phyloP scores from a whole-genome alignment of 2,329 filamentous ascomycete genomes.

The Fusarium sambucinum region DNA sequence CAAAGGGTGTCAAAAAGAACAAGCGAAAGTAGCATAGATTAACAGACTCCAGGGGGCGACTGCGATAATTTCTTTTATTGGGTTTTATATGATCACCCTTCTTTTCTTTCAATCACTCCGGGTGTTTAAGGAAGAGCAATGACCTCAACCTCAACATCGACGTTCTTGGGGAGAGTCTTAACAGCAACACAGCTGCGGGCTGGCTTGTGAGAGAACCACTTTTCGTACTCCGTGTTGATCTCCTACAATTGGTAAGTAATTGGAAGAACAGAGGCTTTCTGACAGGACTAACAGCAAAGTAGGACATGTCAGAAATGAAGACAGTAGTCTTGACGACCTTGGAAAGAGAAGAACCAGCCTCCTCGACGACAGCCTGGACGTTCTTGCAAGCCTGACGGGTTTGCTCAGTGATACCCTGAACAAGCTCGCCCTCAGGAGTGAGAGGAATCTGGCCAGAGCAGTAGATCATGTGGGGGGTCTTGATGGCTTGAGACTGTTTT shows the following conservation, averaged over 20 bases:
- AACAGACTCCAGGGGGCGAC: background rate
- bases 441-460: constrained; percentile 80
- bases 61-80: constrained; percentile 1
- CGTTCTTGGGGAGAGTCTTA: constrained; percentile 87
- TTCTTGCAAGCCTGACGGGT: constrained; percentile 77
- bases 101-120: background rate
- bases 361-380: constrained; percentile 84
- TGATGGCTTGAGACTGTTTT: constrained; percentile 72
- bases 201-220: constrained; percentile 86
- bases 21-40: background rate
- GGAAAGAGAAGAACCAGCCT: constrained; percentile 80
- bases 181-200: constrained; percentile 92
- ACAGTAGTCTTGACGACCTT: constrained; percentile 93
- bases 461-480: constrained; percentile 74
- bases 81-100: background rate
- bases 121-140: constrained; percentile 74
- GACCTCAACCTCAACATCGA: constrained; percentile 90
- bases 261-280: too few relatives aligned
- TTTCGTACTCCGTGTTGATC: constrained; percentile 88
- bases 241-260: constrained; percentile 55
- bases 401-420: constrained; percentile 73
- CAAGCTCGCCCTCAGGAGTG: constrained; percentile 66
- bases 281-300: constrained; percentile 72
- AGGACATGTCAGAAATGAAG: constrained; percentile 90
- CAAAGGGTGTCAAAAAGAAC: background rate